phyloP scores from a whole-genome alignment of 2,329 filamentous ascomycete species.

The Chaetomiaceae sp. region DNA sequence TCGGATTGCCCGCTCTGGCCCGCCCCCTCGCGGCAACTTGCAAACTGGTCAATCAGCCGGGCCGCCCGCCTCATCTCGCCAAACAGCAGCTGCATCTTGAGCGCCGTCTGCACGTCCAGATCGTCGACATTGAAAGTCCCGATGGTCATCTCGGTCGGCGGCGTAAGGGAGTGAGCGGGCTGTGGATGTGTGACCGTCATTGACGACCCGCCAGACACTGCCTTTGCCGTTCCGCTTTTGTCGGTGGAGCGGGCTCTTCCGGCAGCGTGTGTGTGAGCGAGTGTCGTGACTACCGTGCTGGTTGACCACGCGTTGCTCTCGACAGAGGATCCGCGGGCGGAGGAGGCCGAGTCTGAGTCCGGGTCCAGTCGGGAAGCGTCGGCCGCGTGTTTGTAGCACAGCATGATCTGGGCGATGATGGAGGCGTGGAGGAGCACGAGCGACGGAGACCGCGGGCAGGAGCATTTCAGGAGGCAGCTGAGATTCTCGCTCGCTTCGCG shows the following conservation, averaged over 20 bases:
- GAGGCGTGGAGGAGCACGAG: background rate
- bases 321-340: too few species aligned
- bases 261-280: too few species aligned
- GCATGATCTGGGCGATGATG: background rate
- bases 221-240: too few species aligned
- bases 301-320: too few species aligned
- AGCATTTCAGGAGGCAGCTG: background rate
- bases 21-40: too few species aligned
- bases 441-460: constrained; percentile 32
- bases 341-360: background rate
- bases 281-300: too few species aligned
- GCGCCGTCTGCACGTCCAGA: background rate
- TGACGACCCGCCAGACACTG: too few species aligned
- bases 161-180: background rate
- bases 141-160: background rate
- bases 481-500: background rate
- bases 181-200: background rate
- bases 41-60: background rate
- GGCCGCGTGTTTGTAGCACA: constrained; percentile 25
- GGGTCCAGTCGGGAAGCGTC: constrained; percentile 27
- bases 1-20: too few species aligned
- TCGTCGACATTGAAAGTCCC: background rate
- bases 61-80: background rate
- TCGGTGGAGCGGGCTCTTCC: too few species aligned
- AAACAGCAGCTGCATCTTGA: background rate